phyloP scores from a whole-genome alignment of 2,329 filamentous ascomycete genomes.

The Pestalotiopsis fici region DNA sequence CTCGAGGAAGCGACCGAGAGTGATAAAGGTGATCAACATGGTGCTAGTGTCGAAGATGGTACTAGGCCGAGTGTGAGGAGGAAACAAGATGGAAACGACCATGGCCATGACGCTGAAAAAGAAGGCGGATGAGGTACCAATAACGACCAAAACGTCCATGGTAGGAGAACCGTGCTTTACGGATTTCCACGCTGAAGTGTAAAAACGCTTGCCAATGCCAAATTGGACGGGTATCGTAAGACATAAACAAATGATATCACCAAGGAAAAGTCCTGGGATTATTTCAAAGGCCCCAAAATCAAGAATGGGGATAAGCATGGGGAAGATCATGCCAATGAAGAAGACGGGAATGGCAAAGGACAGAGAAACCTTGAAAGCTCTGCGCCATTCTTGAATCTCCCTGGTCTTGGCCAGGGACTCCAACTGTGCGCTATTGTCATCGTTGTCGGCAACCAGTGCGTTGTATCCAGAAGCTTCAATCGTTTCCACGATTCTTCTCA shows the following conservation, averaged over 20 bases:
- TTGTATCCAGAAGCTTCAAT: slow-evolving; percentile 86
- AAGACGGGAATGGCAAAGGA: slow-evolving; percentile 89
- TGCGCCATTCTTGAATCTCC: slow-evolving; percentile 91
- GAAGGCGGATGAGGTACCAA: slow-evolving; percentile 94
- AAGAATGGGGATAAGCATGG: slow-evolving; percentile 76
- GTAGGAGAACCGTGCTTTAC: slow-evolving; percentile 88
- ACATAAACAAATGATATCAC: slow-evolving; percentile 79
- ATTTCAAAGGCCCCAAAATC: slow-evolving; percentile 74
- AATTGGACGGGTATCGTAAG: slow-evolving; percentile 96
- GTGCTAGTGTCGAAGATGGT: slow-evolving; percentile 98
- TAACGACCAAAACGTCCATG: slow-evolving; percentile 94
- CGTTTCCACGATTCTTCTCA: slow-evolving; percentile 79
- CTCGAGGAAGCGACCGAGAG: slow-evolving; percentile 86
- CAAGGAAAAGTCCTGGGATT: slow-evolving; percentile 79
- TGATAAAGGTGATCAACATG: slow-evolving; percentile 97
- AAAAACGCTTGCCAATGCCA: slow-evolving; percentile 92
- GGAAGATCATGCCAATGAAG: slow-evolving; percentile 88
- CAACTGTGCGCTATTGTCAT: slow-evolving; percentile 95
- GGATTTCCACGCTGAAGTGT: slow-evolving; percentile 89
- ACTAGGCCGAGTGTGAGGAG: slow-evolving; percentile 76
- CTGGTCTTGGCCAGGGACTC: slow-evolving; percentile 95
- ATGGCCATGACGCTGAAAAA: slow-evolving; percentile 92
- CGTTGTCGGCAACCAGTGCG: slow-evolving; percentile 83
- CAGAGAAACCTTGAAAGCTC: slow-evolving; percentile 75
- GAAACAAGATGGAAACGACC: slow-evolving; percentile 74